phyloP scores from a whole-genome alignment of 23 red algal species.

The Gracilaria caudata region DNA sequence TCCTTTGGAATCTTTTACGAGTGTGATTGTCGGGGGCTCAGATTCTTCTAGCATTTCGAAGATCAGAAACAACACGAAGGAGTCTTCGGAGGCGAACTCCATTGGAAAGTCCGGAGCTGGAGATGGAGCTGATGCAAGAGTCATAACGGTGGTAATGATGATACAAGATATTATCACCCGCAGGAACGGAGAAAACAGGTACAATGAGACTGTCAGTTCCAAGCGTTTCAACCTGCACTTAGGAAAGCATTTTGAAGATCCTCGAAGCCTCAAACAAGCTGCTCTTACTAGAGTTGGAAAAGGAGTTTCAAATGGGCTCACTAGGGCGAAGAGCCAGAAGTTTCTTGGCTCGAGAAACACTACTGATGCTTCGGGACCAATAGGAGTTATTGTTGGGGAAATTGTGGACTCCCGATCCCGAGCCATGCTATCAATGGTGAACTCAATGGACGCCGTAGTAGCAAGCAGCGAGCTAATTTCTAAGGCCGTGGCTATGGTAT shows the following conservation, averaged over 20 bases:
- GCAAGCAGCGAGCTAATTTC: constrained; percentile 73
- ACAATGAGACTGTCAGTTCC: constrained; percentile 5
- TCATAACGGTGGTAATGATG: constrained; percentile 74
- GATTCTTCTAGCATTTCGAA: constrained; percentile 42
- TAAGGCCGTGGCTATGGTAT: constrained; percentile 71
- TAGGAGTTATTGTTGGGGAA: constrained; percentile 67
- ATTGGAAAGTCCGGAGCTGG: constrained; percentile 22
- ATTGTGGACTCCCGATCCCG: constrained; percentile 72
- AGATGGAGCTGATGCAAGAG: constrained; percentile 63
- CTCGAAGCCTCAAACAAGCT: constrained; percentile 29
- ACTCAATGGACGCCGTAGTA: constrained; percentile 66
- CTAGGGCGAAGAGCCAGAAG: constrained; percentile 57
- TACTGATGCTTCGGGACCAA: constrained; percentile 11
- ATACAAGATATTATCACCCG: constrained; percentile 62
- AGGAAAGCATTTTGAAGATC: constrained; percentile 20
- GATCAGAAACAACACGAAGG: constrained; percentile 13
- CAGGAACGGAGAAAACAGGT: constrained; percentile 14
- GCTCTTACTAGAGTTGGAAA: neutral
- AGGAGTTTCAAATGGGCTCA: constrained; percentile 12
- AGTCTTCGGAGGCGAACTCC: constrained; percentile 9
- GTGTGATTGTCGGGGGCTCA: constrained; percentile 65
- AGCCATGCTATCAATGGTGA: constrained; percentile 67
- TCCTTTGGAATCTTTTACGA: constrained; percentile 66
- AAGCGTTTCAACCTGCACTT: neutral
- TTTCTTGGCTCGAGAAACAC: constrained; percentile 55